Base-by-base conservation (phyloP, 495 filamentous ascomycete genomes). In the Aspergillus asperescens region DNA sequence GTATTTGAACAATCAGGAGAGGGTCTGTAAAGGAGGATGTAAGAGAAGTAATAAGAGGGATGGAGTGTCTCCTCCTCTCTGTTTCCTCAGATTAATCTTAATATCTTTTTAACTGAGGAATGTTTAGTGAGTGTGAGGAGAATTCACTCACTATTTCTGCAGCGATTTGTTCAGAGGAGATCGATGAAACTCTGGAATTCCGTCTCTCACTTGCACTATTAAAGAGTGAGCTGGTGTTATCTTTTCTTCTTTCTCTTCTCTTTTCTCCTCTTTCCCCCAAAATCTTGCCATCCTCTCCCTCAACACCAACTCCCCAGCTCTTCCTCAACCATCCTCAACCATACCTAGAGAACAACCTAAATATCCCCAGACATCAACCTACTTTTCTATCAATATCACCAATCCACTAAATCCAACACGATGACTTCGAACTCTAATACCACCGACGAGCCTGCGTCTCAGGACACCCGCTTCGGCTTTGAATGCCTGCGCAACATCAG, bases 401-500 rank as follows among this genome's bases (percentile, higher is more conserved):
- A 41, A 6, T 23, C 23, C 25, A 6, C 15, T 16, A 34, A 31
- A 32, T 2, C 8, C 4, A 1, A 7, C 24, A 32, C 27, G 7
- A 45, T 45, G 42, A 12, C 27, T 12, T 10, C 40, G n/a, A 28
- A 25, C 22, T 19, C 24, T 19, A 29, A 31, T 13, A 5, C 15
- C 25, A 19, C 24, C 42, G 25, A 45, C 0, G 42, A 31, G 16
- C 7, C 31, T 5, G 9, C 42, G 1, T 27, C 6, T 1, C 1
- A n/a, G 16, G 44, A 47, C 3, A 24, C 12, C 19, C 44, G 19
- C 3, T 47, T 47, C 19, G 3, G 28, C 31, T 44, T 31, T 22
- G 55, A 56, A 10, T 61, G 58, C 22, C 25, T 59, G 4, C 52
- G 48, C 25, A 49, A 48, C 49, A 28, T 64, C 3, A n/a, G 19